Percentiles rank a stretch among this genome's conserved stretches.
phyloP scores from a whole-genome alignment of 495 filamentous ascomycete genomes.

The Durotheca rogersii region DNA sequence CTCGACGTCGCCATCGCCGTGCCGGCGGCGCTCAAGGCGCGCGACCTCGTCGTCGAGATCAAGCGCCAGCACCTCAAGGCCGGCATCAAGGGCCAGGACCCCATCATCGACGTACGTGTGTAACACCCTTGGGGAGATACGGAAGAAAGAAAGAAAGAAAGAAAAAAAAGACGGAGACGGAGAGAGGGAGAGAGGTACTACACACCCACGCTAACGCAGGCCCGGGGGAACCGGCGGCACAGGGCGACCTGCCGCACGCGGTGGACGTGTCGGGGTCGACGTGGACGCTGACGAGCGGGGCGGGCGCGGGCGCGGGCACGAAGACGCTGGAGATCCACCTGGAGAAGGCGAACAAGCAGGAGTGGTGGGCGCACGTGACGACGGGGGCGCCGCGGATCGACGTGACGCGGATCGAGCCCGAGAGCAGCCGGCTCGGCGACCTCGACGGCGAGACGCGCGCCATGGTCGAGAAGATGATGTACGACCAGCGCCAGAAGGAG shows the following conservation, averaged over 20 bases:
- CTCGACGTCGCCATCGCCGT: slow-evolving; percentile 77
- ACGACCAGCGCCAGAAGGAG: slow-evolving; percentile 96
- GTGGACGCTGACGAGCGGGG: slow-evolving; percentile 81
- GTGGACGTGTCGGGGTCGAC: slow-evolving; percentile 83
- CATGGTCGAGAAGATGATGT: slow-evolving; percentile 99
- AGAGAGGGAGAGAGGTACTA: not conserved
- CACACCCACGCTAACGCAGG: too few relatives aligned
- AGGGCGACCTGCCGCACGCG: slow-evolving; percentile 84
- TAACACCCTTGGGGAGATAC: too few relatives aligned
- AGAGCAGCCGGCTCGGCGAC: slow-evolving; percentile 85
- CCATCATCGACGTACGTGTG: slow-evolving; percentile 73
- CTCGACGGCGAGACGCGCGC: slow-evolving; percentile 91
- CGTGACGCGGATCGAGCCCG: slow-evolving; percentile 89
- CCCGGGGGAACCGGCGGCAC: too few relatives aligned
- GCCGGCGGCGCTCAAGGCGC: slow-evolving; percentile 76
- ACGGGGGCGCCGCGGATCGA: slow-evolving; percentile 85
- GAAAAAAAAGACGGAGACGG: not conserved
- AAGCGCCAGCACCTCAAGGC: slow-evolving; percentile 77
- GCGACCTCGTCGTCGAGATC: slow-evolving; percentile 80
- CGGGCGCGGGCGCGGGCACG: slow-evolving; percentile 56
- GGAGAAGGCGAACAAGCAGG: slow-evolving; percentile 94
- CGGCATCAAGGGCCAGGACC: slow-evolving; percentile 83
- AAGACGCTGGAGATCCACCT: slow-evolving; percentile 88
- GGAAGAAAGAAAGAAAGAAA: not conserved
- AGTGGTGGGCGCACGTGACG: slow-evolving; percentile 96